Evolutionary conservation across 1,284 basidiomycete genomes (phyloP), one percentile per base, ranked within the genome.

Genomic region (Mrakiaceae sp.): DNA sequence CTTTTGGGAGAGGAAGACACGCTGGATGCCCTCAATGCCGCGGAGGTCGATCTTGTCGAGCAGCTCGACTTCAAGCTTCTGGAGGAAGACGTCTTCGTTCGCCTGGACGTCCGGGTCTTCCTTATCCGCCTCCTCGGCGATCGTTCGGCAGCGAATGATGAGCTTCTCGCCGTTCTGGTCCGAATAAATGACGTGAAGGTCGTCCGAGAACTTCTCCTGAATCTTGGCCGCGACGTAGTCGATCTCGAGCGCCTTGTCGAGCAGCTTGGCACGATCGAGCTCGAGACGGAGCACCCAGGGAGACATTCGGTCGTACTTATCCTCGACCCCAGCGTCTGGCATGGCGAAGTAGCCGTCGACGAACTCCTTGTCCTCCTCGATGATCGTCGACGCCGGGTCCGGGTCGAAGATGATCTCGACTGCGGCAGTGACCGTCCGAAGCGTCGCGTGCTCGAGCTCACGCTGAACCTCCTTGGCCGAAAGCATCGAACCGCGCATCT

Each of bases 271-370:
- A 71, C 95, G 90, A 75, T 98, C 95, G 55, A 99, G 84, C 74
- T 96, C 94, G 53, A 98, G 84, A 79, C 96, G 91, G 58, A 98
- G 84, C 47, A 99, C 80, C 96, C 96, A 99, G 0, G 95, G 93
- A 2, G 95, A 98, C 74, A 95, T 90, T 0, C 91, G 81, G 71
- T 94, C 88, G 1, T 96, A 79, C 71, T 95, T 94, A 10, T 85
- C 82, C 74, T 96, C 91, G 67, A 96, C 88, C 66, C 96, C 91
- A 73, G 97, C 93, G 73, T 98, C 96, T 8, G 95, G 95, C 76
- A 98, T 98, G 64, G 94, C 94, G 75, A 98, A 99, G 88, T 98
- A 98, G 0, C 94, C 93, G 72, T 98, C 92, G 63, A 99, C 95
- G 74, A 99, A 98, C 62, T 95, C 85, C 59, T 84, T 80, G 77